A percentile compares a stretch with the other conserved stretches of the same genome.
Evolutionary conservation across 306 rosid species (phyloP).

Genomic region (Canavalia gladiata): DNA sequence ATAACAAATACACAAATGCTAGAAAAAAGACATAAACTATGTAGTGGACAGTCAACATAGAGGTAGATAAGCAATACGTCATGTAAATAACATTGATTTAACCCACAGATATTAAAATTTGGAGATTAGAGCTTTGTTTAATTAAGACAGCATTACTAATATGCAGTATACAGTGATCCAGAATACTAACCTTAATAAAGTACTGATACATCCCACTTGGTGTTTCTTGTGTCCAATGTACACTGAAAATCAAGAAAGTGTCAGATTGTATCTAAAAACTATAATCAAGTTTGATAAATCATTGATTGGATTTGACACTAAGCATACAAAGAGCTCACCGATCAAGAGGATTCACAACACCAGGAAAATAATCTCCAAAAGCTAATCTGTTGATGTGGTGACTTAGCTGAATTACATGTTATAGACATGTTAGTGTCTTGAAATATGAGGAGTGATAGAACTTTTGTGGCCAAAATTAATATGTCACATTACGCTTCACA

Average conservation of each 20-base stretch:
- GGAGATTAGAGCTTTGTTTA: conserved; percentile 21
- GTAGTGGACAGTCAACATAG: not conserved
- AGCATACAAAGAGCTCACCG: conserved; percentile 59
- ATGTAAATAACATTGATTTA: not conserved
- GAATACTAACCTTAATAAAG: conserved; percentile 86
- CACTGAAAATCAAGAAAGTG: conserved; percentile 63
- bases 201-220: conserved; percentile 96
- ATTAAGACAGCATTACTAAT: conserved; percentile 13
- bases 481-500: not conserved
- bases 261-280: conserved; percentile 15
- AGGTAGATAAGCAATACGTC: conserved; percentile 17
- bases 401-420: conserved; percentile 68
- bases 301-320: conserved; percentile 39
- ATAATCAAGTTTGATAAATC: conserved; percentile 24
- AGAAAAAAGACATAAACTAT: not conserved
- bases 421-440: conserved; percentile 39
- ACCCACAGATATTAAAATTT: conserved; percentile 21
- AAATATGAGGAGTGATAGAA: conserved; percentile 35
- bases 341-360: conserved; percentile 94
- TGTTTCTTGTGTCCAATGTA: conserved; percentile 80
- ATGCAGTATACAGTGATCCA: conserved; percentile 32
- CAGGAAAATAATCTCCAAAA: conserved; percentile 91
- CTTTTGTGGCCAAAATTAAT: not conserved
- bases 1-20: not conserved
- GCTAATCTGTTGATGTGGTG: conserved; percentile 88